Percentiles rank a stretch among this genome's conserved stretches.
Conservation (phyloP, 2,329 filamentous ascomycete genomes). For the Botryotinia calthae region DNA sequence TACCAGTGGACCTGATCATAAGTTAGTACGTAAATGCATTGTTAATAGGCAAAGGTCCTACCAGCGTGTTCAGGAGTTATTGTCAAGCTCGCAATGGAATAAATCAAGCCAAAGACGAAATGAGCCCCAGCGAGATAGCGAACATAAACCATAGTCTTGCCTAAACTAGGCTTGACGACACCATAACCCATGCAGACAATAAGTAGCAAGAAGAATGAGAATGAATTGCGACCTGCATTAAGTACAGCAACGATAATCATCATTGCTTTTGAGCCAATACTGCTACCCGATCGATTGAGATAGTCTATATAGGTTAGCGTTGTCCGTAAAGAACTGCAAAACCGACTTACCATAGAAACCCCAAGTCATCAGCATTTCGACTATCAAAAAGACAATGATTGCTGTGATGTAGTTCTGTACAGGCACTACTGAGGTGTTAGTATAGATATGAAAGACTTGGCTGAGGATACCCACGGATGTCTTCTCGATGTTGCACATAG, state of each 20-base stretch:
- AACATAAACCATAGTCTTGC: slow-evolving; percentile 91
- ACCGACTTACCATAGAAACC: slow-evolving; percentile 75
- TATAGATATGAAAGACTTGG: slow-evolving; percentile 2
- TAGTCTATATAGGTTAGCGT: slow-evolving; percentile 63
- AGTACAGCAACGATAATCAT: slow-evolving; percentile 90
- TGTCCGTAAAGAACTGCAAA: background rate
- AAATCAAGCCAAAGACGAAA: slow-evolving; percentile 92
- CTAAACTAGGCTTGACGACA: slow-evolving; percentile 90
- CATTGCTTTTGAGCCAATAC: slow-evolving; percentile 76
- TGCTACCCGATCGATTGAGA: slow-evolving; percentile 85
- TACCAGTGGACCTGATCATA: slow-evolving; percentile 68
- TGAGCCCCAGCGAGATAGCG: slow-evolving; percentile 87
- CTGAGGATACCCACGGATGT: slow-evolving; percentile 64
- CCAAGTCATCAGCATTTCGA: slow-evolving; percentile 99
- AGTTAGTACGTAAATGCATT: slow-evolving; percentile 20
- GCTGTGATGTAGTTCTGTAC: slow-evolving; percentile 99
- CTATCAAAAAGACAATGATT: slow-evolving; percentile 87
- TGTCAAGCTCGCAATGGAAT: slow-evolving; percentile 83
- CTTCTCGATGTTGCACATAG: slow-evolving; percentile 89
- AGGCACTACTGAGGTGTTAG: slow-evolving; percentile 60
- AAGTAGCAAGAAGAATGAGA: slow-evolving; percentile 95
- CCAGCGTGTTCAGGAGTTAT: slow-evolving; percentile 83
- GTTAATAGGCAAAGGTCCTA: slow-evolving; percentile 40
- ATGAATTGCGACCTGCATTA: slow-evolving; percentile 92
- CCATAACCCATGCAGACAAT: slow-evolving; percentile 99